These are phyloP conservation scores for Yamadazyma dendronema DNA, from an alignment of 1,139 yeast species.

Conservation along the genomic window DNA sequence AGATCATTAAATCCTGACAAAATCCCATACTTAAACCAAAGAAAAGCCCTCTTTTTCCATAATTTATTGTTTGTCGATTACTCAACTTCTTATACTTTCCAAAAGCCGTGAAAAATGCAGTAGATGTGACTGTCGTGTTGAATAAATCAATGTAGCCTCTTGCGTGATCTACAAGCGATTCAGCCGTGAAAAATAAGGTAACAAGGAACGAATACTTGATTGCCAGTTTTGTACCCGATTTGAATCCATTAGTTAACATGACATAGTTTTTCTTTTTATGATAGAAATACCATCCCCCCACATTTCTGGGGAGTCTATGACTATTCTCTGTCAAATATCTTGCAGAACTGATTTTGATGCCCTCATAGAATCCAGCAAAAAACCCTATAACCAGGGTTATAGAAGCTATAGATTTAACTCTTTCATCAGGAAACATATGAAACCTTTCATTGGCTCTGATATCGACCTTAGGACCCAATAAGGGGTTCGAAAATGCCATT, in stretches of 20 bases:
- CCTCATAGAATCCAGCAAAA: slow-evolving; percentile 60
- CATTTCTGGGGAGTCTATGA: slow-evolving; percentile 73
- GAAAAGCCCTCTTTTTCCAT: slow-evolving; percentile 52
- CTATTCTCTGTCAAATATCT: slow-evolving; percentile 78
- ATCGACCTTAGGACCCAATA: neutral
- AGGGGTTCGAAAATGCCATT: neutral
- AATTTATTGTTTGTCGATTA: slow-evolving; percentile 44
- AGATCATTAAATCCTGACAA: slow-evolving; percentile 61
- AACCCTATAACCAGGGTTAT: slow-evolving; percentile 57
- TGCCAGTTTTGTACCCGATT: slow-evolving; percentile 42
- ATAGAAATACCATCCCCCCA: slow-evolving; percentile 88
- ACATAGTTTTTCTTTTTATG: slow-evolving; percentile 83
- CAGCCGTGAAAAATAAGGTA: slow-evolving; percentile 56
- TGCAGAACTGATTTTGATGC: slow-evolving; percentile 55
- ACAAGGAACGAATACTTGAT: slow-evolving; percentile 48
- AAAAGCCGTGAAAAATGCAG: slow-evolving; percentile 50
- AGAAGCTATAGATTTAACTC: slow-evolving; percentile 31
- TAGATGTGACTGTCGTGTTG: slow-evolving; percentile 56
- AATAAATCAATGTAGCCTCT: slow-evolving; percentile 56
- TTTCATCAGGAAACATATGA: slow-evolving; percentile 38
- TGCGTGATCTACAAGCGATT: slow-evolving; percentile 54
- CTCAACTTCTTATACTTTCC: slow-evolving; percentile 47
- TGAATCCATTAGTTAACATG: slow-evolving; percentile 56
- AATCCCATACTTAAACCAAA: slow-evolving; percentile 63
- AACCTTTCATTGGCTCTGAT: slow-evolving; percentile 33